Evolutionary conservation across 2,329 filamentous ascomycete species (phyloP).

Genomic region (Pyrenophora seminiperda): DNA sequence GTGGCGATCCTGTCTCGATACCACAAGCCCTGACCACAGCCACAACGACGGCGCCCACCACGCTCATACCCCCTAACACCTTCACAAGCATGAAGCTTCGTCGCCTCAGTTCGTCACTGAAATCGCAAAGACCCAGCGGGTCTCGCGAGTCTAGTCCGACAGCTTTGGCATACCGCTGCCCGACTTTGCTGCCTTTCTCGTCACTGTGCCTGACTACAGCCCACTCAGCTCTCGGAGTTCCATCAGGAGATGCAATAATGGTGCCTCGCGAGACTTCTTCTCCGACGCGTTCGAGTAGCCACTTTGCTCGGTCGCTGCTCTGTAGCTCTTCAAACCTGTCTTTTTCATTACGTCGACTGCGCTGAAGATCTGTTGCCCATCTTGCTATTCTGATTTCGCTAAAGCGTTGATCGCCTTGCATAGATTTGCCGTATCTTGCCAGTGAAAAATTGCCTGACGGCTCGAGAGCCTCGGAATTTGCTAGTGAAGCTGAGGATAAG

Average conservation of each 20-base stretch:
- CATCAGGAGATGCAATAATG: slow-evolving; percentile 34
- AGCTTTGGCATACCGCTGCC: slow-evolving; percentile 29
- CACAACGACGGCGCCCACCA: slow-evolving; percentile 73
- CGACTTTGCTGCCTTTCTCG: slow-evolving; percentile 31
- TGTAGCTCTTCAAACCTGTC: slow-evolving; percentile 67
- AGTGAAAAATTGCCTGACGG: slow-evolving; percentile 45
- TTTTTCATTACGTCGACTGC: slow-evolving; percentile 74
- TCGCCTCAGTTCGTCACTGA: slow-evolving; percentile 68
- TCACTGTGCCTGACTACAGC: slow-evolving; percentile 38
- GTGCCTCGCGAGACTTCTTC: slow-evolving; percentile 59
- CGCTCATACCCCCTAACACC: slow-evolving; percentile 72
- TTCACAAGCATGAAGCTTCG: slow-evolving; percentile 72
- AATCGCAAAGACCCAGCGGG: slow-evolving; percentile 76
- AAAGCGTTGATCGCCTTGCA: slow-evolving; percentile 63
- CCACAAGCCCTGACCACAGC: slow-evolving; percentile 47
- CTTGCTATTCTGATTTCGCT: slow-evolving; percentile 75
- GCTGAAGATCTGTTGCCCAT: slow-evolving; percentile 82
- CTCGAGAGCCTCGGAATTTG: slow-evolving; percentile 30
- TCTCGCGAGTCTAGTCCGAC: slow-evolving; percentile 65
- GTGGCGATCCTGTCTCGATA: slow-evolving; percentile 35
- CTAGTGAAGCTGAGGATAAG: slow-evolving; percentile 44
- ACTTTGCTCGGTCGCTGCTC: slow-evolving; percentile 67
- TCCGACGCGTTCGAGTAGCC: slow-evolving; percentile 72
- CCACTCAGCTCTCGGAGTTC: slow-evolving; percentile 41
- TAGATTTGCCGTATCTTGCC: slow-evolving; percentile 57